Base-by-base conservation (phyloP, 2,329 filamentous ascomycete genomes). In the Colletotrichum karsti region DNA sequence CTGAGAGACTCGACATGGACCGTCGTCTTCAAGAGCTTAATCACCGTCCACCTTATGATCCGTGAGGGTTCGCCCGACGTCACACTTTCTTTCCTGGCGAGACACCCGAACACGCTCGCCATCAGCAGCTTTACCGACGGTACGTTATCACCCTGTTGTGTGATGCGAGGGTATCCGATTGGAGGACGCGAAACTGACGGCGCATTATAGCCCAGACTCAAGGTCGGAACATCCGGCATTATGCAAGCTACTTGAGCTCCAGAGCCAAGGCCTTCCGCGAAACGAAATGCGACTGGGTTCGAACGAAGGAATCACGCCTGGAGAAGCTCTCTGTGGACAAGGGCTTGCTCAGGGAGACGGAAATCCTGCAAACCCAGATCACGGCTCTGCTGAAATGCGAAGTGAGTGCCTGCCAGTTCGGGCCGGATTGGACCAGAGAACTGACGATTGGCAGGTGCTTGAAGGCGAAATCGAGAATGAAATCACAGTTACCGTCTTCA, bases 1-100 rank as follows among this genome's bases (percentile, higher is more conserved):
- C 82, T 99, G 72, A 92, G 94, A 78, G 96, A 99, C 79, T 95
- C 95, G 73, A 97, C 96, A 85, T 99, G 96, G 96, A 99, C 96
- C n/a, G 94, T 98, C 65, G 95, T 97, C 72, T 97, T 98, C 90
- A 99, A 99, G 85, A 92, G 94, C 74, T 85, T 99, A 73, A 97
- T 98, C 74, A 96, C 97, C 54, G 90, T 97, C 51, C 96, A 99
- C 79, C 84, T 98, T 69, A 98, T 99, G 96, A 96, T 99, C 77
- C 90, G 96, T 73, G 96, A 99, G 82, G 96, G 96, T 60, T 92
- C 95, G 71, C 90, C 92, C 35, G 94, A 98, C 78, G 92, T 94
- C 54, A 97, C 96, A 3, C 85, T 99, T 72, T 88, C 90, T 69
- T 98, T 93, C 75, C 88, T 99, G 35, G 88, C 95, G 46, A 91